Base-by-base conservation (phyloP, 352 stramenopile genomes). In the Globisporangium paroecandrum region DNA sequence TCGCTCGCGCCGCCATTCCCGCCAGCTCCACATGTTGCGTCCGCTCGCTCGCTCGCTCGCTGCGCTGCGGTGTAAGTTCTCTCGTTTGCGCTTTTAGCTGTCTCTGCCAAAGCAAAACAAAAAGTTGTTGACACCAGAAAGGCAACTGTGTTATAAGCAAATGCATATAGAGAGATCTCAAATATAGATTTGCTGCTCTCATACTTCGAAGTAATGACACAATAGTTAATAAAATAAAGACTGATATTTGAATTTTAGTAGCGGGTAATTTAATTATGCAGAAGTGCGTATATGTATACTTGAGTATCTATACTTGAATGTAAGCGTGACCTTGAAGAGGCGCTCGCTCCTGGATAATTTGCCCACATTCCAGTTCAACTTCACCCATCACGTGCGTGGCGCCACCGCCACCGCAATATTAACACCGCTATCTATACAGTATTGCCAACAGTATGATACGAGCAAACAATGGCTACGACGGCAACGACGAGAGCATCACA, bases 401-500 rank as follows among this genome's bases (percentile, higher is more conserved):
- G 34, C 9, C 36, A 15, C 7, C 9, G 25, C 9, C 36, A 15
- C 7, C 9, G 25, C 9, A 55, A 9, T 32, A 32, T 32, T 32
- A 32, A 4, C 29, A 32, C 29, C 29, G 4, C 29, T 32, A 32
- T 32, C 29, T 32, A 57, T 57, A 12, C 13, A 27, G 29, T 3
- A 56, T 10, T 32, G 29, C 29, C 54, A 61, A 20, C 29, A 54
- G 20, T 25, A 61, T 61, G 55, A 34, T 24, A 18, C 27, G 15
- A 13, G 18, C 47, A 43, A 46, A 41, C 43, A 36, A 51, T 53
- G 58, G 25, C 38, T 41, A 22, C 24, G 18, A 9, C 12, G 22
- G 10, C 22, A 10, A 65, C 20, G 29, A 80, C 72, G 71, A 47
- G 13, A n/a, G 15, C 41, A 47, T 10, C 22, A 10, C 53, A 34